These are phyloP conservation scores for Borovskyia barvae DNA, from an alignment of 208 protist genomes.

Conservation along the genomic window DNA sequence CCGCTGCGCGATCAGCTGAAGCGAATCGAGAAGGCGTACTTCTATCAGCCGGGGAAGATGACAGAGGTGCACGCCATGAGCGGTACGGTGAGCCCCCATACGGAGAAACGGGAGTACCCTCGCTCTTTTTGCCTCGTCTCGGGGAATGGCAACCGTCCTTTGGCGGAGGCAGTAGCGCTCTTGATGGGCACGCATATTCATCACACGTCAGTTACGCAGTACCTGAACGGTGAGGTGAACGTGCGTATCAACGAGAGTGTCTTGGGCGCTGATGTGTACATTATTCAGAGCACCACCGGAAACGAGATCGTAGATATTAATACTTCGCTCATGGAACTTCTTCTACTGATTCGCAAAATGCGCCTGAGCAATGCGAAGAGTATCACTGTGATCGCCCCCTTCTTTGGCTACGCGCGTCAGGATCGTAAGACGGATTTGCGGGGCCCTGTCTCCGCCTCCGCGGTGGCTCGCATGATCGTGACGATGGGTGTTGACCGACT, in stretches of 20 bases:
- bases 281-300: constrained; percentile 95
- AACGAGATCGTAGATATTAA: constrained; percentile 93
- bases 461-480: constrained; percentile 92
- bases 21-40: constrained; percentile 85
- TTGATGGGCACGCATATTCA: constrained; percentile 76
- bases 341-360: constrained; percentile 92
- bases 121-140: constrained; percentile 78
- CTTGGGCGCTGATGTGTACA: constrained; percentile 95
- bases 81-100: constrained; percentile 58
- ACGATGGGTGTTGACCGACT: constrained; percentile 90
- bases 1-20: constrained; percentile 66
- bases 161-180: constrained; percentile 85
- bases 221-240: constrained; percentile 88
- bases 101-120: constrained; percentile 16
- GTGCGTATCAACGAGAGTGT: constrained; percentile 93
- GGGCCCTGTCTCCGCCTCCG: constrained; percentile 92
- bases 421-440: constrained; percentile 92
- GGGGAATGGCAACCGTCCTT: constrained; percentile 89
- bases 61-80: constrained; percentile 59
- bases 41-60: constrained; percentile 76
- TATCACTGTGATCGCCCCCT: constrained; percentile 94
- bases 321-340: constrained; percentile 95
- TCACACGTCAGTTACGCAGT: constrained; percentile 78
- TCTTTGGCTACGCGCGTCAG: constrained; percentile 93
- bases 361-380: constrained; percentile 84